Percentiles rank a stretch among this genome's conserved stretches.
Conservation (phyloP, 176 grass and related monocot species). For the Dactylis glomerata region DNA sequence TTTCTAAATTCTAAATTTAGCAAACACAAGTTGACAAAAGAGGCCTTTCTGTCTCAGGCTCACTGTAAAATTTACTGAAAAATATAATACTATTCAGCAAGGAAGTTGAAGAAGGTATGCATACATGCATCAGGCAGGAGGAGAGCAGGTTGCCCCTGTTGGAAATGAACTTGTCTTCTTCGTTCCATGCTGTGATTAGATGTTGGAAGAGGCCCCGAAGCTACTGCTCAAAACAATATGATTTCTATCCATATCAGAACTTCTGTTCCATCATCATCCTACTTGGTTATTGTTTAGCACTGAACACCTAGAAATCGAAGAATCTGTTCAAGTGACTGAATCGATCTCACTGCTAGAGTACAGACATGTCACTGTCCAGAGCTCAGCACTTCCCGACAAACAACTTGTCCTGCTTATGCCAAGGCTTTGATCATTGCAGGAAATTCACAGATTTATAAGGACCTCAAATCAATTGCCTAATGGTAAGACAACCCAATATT, state of each 20-base stretch:
- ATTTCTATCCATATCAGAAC: background rate
- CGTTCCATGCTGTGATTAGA: background rate
- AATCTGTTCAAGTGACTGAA: background rate
- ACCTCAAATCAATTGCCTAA: background rate
- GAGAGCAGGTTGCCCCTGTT: background rate
- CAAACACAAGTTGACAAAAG: constrained; percentile 29
- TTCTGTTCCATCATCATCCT: background rate
- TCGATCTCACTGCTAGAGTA: background rate
- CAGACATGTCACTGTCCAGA: background rate
- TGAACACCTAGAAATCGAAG: background rate
- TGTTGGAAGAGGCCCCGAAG: background rate
- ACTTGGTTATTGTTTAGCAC: constrained; percentile 9
- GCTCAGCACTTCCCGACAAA: background rate
- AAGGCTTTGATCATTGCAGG: background rate
- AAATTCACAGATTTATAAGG: background rate
- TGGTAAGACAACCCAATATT: background rate
- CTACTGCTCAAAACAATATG: background rate
- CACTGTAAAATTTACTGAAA: background rate
- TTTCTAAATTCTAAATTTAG: background rate
- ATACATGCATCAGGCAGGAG: constrained; percentile 4
- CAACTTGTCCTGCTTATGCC: background rate
- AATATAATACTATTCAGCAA: constrained; percentile 9
- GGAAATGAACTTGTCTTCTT: background rate
- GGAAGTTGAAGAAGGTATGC: constrained; percentile 5
- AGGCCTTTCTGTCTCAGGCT: constrained; percentile 22